Conservation (phyloP, 2,329 filamentous ascomycete species). For the Herpotrichia juniperi region DNA sequence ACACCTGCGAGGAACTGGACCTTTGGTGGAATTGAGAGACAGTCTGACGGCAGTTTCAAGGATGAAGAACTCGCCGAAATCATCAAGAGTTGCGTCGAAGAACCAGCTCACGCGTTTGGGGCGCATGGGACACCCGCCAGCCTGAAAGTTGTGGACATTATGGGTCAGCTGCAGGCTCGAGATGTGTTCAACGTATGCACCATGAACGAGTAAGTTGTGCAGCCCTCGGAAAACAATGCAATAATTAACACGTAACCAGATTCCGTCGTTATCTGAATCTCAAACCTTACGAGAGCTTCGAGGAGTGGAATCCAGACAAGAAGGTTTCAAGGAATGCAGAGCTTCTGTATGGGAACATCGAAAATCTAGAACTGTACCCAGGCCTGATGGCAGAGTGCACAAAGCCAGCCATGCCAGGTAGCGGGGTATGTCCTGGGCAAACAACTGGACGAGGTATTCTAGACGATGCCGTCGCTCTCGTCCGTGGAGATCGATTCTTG, state of each 20-base stretch:
- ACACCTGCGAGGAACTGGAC: slow-evolving; percentile 58
- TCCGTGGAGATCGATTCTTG: slow-evolving; percentile 26
- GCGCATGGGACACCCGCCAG: slow-evolving; percentile 56
- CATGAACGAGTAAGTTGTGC: slow-evolving; percentile 51
- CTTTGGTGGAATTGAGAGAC: slow-evolving; percentile 50
- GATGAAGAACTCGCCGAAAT: slow-evolving; percentile 54
- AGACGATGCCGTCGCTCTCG: slow-evolving; percentile 54
- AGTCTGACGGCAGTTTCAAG: slow-evolving; percentile 49
- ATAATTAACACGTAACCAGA: slow-evolving; percentile 9
- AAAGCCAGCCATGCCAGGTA: slow-evolving; percentile 71
- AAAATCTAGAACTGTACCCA: slow-evolving; percentile 69
- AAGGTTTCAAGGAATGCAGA: slow-evolving; percentile 50
- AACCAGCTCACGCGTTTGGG: slow-evolving; percentile 58
- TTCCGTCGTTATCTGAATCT: slow-evolving; percentile 67
- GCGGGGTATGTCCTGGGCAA: slow-evolving; percentile 75
- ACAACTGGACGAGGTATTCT: slow-evolving; percentile 64
- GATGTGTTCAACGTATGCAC: slow-evolving; percentile 54
- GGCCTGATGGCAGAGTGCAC: slow-evolving; percentile 74
- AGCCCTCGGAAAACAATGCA: not conserved
- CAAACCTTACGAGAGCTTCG: slow-evolving; percentile 73
- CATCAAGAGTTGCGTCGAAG: slow-evolving; percentile 52
- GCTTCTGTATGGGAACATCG: slow-evolving; percentile 58
- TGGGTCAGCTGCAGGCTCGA: slow-evolving; percentile 60
- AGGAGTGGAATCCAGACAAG: slow-evolving; percentile 72
- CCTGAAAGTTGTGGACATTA: slow-evolving; percentile 65